Evolutionary conservation across 768 basidiomycete genomes (phyloP).

Genomic region (Podaxis sp.): DNA sequence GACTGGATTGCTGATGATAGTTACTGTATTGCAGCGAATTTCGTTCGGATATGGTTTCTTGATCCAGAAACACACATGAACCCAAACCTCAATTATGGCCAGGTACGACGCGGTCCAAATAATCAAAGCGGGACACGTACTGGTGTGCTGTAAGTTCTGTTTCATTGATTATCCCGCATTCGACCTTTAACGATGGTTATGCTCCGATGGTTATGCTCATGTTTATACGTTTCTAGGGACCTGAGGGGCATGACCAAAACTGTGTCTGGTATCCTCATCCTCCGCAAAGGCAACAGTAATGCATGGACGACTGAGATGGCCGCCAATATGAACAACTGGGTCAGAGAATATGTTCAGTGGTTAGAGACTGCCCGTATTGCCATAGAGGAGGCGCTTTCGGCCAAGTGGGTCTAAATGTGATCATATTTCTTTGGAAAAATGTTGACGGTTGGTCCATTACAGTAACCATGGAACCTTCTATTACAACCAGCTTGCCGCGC

Average conservation of each 20-base stretch:
- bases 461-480: constrained; percentile 70
- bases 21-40: constrained; percentile 27
- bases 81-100: constrained; percentile 56
- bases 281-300: constrained; percentile 43
- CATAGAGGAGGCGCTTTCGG: constrained; percentile 37
- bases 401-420: constrained; percentile 39
- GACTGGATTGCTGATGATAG: background rate
- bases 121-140: constrained; percentile 42
- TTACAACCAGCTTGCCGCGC: constrained; percentile 52
- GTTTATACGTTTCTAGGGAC: constrained; percentile 35
- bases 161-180: background rate
- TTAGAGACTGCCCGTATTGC: constrained; percentile 45
- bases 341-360: constrained; percentile 50
- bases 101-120: constrained; percentile 40
- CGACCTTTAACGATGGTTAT: background rate
- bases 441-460: background rate
- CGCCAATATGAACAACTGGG: constrained; percentile 45
- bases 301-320: constrained; percentile 56
- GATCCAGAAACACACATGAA: constrained; percentile 55
- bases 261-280: constrained; percentile 45
- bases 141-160: constrained; percentile 40
- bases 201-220: background rate
- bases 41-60: constrained; percentile 58
- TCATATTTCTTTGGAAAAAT: background rate
- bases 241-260: constrained; percentile 56